A percentile compares a stretch with the other conserved stretches of the same genome.
Evolutionary conservation across 257 asterid genomes (phyloP).

Genomic region (Penstemon newberryi): DNA sequence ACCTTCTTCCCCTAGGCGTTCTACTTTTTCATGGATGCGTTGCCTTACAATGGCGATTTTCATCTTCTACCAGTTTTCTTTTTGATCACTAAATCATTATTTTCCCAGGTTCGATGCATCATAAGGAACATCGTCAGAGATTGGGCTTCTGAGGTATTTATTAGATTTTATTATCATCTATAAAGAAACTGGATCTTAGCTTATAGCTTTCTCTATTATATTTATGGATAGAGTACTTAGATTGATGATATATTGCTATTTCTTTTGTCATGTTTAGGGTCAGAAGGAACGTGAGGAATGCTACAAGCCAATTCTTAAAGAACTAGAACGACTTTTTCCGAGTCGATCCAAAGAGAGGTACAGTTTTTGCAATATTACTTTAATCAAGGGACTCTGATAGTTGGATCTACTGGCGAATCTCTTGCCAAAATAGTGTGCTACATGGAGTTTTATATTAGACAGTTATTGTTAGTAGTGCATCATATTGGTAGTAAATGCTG

Average conservation of each 20-base stretch:
- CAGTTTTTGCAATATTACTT: conserved; percentile 10
- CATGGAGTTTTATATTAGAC: conserved; percentile 6
- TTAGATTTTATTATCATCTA: conserved; percentile 26
- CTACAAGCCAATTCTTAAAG: conserved; percentile 83
- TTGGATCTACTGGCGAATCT: conserved; percentile 19
- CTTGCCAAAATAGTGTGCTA: conserved; percentile 1
- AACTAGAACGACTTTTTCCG: conserved; percentile 76
- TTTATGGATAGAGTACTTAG: conserved; percentile 3
- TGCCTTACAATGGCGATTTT: too few relatives aligned
- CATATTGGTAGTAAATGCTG: conserved; percentile 32
- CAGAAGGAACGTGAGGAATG: conserved; percentile 90
- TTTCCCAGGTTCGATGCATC: conserved; percentile 85
- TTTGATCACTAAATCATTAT: background rate
- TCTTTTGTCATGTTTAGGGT: conserved; percentile 54
- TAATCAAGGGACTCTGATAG: background rate
- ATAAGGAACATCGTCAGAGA: conserved; percentile 94
- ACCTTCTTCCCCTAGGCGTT: background rate
- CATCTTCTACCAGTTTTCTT: background rate
- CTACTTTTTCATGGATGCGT: too few relatives aligned
- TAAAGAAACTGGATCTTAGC: conserved; percentile 10
- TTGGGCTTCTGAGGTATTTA: conserved; percentile 91
- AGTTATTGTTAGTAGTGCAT: background rate
- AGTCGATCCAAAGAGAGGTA: conserved; percentile 63
- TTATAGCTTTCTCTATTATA: conserved; percentile 1
- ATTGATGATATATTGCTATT: conserved; percentile 4